A percentile compares a stretch with the other conserved stretches of the same genome.
phyloP scores from a whole-genome alignment of 495 filamentous ascomycete species.

The Clavariopsis aquatica region DNA sequence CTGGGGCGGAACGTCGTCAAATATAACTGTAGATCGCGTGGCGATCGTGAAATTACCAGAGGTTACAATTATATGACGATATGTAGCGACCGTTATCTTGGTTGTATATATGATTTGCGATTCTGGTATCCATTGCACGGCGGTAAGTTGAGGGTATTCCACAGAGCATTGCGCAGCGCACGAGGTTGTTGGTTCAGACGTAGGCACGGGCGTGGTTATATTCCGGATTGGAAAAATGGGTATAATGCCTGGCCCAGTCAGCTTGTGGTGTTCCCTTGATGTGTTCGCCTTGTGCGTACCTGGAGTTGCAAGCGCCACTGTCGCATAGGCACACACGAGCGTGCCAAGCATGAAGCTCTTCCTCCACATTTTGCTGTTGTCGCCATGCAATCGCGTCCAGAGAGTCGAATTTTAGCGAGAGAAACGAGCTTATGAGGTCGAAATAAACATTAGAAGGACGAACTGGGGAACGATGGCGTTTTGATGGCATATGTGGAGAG shows the following conservation, averaged over 20 bases:
- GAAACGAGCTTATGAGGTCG: slow-evolving; percentile 15
- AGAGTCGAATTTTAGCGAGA: slow-evolving; percentile 3
- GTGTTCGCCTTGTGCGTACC: slow-evolving; percentile 4
- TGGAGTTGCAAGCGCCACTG: slow-evolving; percentile 19
- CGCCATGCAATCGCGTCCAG: neutral
- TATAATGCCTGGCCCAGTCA: neutral
- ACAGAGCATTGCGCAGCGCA: slow-evolving; percentile 28
- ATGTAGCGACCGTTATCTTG: slow-evolving; percentile 24
- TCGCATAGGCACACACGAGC: slow-evolving; percentile 2
- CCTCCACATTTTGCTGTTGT: neutral
- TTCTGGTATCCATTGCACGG: slow-evolving; percentile 24
- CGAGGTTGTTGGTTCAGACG: slow-evolving; percentile 1
- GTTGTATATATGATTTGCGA: slow-evolving; percentile 22
- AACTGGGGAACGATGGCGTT: slow-evolving; percentile 23
- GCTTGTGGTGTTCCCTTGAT: neutral
- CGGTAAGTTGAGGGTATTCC: slow-evolving; percentile 16
- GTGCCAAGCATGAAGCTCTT: slow-evolving; percentile 14
- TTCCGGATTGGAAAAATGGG: slow-evolving; percentile 12
- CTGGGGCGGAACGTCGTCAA: neutral
- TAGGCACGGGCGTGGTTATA: slow-evolving; percentile 13
- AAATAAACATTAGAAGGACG: slow-evolving; percentile 14
- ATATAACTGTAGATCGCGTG: neutral
- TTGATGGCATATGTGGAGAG: slow-evolving; percentile 12
- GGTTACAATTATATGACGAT: neutral
- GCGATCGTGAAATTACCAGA: neutral